phyloP scores from a whole-genome alignment of 73 alveolate genomes.

The Paraurostyla sp. region DNA sequence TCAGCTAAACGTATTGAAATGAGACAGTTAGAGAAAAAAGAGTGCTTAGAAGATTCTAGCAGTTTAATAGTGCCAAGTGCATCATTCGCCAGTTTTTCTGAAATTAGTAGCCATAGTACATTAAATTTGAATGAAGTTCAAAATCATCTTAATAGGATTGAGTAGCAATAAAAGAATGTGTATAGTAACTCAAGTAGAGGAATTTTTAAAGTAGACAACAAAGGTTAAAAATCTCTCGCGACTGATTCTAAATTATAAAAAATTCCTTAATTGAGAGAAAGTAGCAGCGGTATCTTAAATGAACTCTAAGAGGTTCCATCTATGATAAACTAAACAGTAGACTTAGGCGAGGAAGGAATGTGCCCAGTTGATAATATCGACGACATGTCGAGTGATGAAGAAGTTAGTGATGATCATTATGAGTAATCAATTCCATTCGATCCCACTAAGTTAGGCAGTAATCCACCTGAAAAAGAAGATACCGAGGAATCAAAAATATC shows the following conservation, averaged over 20 bases:
- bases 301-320: not conserved
- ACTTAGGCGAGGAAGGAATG: too few relatives aligned
- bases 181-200: constrained; percentile 30
- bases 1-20: not conserved
- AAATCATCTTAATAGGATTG: not conserved
- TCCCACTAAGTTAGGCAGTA: too few relatives aligned
- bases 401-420: too few relatives aligned
- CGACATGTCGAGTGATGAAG: constrained; percentile 16
- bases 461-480: too few relatives aligned
- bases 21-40: constrained; percentile 44
- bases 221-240: not conserved
- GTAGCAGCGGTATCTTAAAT: not conserved
- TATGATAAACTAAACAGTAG: not conserved
- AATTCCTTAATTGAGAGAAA: too few relatives aligned
- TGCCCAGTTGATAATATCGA: constrained; percentile 20
- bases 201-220: not conserved
- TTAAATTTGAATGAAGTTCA: constrained; percentile 12
- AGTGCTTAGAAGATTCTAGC: constrained; percentile 14
- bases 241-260: not conserved
- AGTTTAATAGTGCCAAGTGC: not conserved
- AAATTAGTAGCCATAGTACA: constrained; percentile 35
- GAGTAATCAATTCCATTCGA: too few relatives aligned
- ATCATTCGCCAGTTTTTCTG: constrained; percentile 5
- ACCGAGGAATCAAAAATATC: too few relatives aligned
- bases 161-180: not conserved